These are phyloP conservation scores for Trichoderma sp. DNA, from an alignment of 2,329 filamentous ascomycete genomes.

Conservation along the genomic window DNA sequence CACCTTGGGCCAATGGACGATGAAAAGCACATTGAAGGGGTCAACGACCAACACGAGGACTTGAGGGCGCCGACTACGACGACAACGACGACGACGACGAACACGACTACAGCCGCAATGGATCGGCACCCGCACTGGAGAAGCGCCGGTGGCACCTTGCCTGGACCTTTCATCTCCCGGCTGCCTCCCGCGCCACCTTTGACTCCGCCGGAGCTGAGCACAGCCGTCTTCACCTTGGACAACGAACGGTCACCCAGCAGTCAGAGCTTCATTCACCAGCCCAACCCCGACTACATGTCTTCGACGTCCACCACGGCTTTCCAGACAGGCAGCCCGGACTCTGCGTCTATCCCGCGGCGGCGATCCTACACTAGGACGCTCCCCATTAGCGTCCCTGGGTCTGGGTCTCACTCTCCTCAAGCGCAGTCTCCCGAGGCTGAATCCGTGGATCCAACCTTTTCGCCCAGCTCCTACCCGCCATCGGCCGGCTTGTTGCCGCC, in stretches of 20 bases:
- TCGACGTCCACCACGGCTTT: conserved; percentile 32
- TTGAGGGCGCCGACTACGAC: conserved; percentile 6
- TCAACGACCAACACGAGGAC: not conserved
- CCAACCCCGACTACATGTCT: conserved; percentile 49
- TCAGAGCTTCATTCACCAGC: conserved; percentile 45
- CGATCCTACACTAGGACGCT: conserved; percentile 44
- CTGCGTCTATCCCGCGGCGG: conserved; percentile 37
- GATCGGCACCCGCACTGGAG: conserved; percentile 29
- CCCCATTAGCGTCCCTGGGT: conserved; percentile 35
- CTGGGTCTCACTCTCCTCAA: conserved; percentile 25
- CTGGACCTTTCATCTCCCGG: conserved; percentile 35
- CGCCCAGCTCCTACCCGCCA: conserved; percentile 50
- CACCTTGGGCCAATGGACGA: conserved; percentile 29
- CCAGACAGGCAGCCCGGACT: conserved; percentile 27
- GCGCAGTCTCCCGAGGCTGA: conserved; percentile 25
- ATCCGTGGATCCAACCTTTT: conserved; percentile 35
- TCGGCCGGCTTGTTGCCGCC: conserved; percentile 47
- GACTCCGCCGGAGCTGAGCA: conserved; percentile 46
- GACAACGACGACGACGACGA: conserved; percentile 18
- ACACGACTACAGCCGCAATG: conserved; percentile 20
- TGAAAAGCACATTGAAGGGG: conserved; percentile 26
- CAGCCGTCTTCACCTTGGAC: conserved; percentile 43
- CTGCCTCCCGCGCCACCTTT: conserved; percentile 48
- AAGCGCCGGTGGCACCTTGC: conserved; percentile 27
- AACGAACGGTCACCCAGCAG: conserved; percentile 34